These are phyloP conservation scores for Elongisporangium anandrum DNA, from an alignment of 352 stramenopile species.

Conservation along the genomic window DNA sequence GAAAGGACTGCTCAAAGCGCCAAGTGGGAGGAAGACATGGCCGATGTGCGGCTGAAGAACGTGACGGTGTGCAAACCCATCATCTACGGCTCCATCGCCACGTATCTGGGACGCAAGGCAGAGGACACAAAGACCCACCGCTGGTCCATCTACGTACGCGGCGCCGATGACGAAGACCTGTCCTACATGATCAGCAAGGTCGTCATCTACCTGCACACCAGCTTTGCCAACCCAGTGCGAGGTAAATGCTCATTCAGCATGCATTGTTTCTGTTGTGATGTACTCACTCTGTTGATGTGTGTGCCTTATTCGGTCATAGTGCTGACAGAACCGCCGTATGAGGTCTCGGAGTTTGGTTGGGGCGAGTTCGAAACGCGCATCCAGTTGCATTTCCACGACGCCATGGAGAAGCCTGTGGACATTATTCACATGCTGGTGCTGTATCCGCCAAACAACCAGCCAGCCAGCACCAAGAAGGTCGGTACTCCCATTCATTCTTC, in stretches of 20 bases:
- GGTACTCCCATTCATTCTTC: not conserved
- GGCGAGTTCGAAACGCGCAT: slow-evolving; percentile 98
- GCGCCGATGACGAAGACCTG: slow-evolving; percentile 92
- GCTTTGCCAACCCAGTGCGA: slow-evolving; percentile 92
- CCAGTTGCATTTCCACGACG: slow-evolving; percentile 95
- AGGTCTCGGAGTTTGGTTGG: slow-evolving; percentile 96
- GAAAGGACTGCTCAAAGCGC: not conserved
- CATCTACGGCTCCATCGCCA: slow-evolving; percentile 93
- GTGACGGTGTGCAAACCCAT: slow-evolving; percentile 91
- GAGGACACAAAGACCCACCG: slow-evolving; percentile 94
- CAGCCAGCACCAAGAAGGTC: slow-evolving; percentile 89
- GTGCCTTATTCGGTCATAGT: slow-evolving; percentile 40
- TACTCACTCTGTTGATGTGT: not conserved
- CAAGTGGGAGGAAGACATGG: slow-evolving; percentile 27
- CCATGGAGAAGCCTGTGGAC: slow-evolving; percentile 88
- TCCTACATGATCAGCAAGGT: slow-evolving; percentile 94
- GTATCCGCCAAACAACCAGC: slow-evolving; percentile 79
- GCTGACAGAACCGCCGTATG: slow-evolving; percentile 92
- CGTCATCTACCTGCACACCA: slow-evolving; percentile 96
- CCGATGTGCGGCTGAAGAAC: slow-evolving; percentile 67
- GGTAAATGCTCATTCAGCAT: slow-evolving; percentile 11
- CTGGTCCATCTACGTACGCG: slow-evolving; percentile 94
- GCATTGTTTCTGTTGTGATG: not conserved
- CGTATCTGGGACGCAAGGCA: slow-evolving; percentile 89
- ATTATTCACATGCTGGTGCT: slow-evolving; percentile 87